Evolutionary conservation across 768 basidiomycete species (phyloP).

Genomic region (Panellus pusillus): DNA sequence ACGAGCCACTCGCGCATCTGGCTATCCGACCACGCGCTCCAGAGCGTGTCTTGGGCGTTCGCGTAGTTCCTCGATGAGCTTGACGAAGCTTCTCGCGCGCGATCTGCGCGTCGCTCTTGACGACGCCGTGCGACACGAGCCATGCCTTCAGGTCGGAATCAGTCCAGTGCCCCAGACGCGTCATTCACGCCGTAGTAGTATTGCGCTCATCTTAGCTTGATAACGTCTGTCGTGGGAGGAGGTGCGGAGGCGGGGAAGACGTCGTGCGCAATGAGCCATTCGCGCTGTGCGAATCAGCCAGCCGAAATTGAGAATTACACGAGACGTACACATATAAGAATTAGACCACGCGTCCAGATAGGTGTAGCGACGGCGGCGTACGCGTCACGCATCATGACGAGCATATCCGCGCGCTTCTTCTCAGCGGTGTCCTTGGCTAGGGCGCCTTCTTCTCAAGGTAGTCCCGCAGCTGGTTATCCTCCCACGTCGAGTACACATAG

Average conservation of each 20-base stretch:
- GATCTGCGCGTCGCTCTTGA: slow-evolving; percentile 70
- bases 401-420: slow-evolving; percentile 65
- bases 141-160: slow-evolving; percentile 77
- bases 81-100: slow-evolving; percentile 76
- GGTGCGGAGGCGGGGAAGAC: slow-evolving; percentile 58
- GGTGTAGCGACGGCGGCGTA: slow-evolving; percentile 65
- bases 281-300: slow-evolving; percentile 44
- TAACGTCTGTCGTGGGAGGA: slow-evolving; percentile 55
- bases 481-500: slow-evolving; percentile 89
- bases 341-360: slow-evolving; percentile 74
- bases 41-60: slow-evolving; percentile 58
- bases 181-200: slow-evolving; percentile 72
- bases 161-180: slow-evolving; percentile 68
- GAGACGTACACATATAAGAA: not conserved
- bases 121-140: slow-evolving; percentile 71
- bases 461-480: slow-evolving; percentile 66
- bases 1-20: slow-evolving; percentile 74
- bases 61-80: slow-evolving; percentile 75
- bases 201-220: slow-evolving; percentile 67
- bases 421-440: slow-evolving; percentile 53
- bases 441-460: slow-evolving; percentile 76
- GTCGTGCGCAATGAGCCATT: slow-evolving; percentile 83
- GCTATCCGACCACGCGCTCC: slow-evolving; percentile 70
- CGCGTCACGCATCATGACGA: slow-evolving; percentile 64
- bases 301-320: not conserved